phyloP scores from a whole-genome alignment of 75 land plant genomes.

The Cupressus sempervirens region DNA sequence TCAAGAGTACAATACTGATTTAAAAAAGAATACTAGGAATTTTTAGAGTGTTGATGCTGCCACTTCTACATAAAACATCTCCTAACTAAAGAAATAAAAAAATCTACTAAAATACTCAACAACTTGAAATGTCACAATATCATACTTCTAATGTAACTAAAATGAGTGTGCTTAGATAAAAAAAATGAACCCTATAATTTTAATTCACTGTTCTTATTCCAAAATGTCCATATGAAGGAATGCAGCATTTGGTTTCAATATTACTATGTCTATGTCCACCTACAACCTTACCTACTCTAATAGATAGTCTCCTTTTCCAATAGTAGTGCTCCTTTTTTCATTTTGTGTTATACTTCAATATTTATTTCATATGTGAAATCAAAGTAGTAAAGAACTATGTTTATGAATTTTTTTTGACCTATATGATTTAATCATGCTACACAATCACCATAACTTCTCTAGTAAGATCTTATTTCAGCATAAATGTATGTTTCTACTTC shows the following conservation, averaged over 20 bases:
- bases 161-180: conserved; percentile 25
- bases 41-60: conserved; percentile 72
- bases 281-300: neutral
- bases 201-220: neutral
- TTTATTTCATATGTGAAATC: neutral
- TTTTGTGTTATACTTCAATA: neutral
- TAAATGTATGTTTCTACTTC: neutral
- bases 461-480: neutral
- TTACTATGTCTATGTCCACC: neutral
- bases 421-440: neutral
- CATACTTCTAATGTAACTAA: conserved; percentile 43
- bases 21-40: conserved; percentile 85
- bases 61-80: conserved; percentile 40
- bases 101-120: conserved; percentile 56
- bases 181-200: neutral
- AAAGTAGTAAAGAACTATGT: neutral
- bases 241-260: neutral
- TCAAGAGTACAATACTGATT: conserved; percentile 91
- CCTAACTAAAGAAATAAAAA: conserved; percentile 74
- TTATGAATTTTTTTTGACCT: neutral
- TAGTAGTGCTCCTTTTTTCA: neutral
- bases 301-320: neutral
- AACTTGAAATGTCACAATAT: conserved; percentile 49
- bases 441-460: neutral
- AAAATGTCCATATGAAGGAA: neutral